Evolutionary conservation across 1,284 basidiomycete species (phyloP), one percentile per base, ranked within the genome.

Genomic region (Sphaerobolus stellatus): DNA sequence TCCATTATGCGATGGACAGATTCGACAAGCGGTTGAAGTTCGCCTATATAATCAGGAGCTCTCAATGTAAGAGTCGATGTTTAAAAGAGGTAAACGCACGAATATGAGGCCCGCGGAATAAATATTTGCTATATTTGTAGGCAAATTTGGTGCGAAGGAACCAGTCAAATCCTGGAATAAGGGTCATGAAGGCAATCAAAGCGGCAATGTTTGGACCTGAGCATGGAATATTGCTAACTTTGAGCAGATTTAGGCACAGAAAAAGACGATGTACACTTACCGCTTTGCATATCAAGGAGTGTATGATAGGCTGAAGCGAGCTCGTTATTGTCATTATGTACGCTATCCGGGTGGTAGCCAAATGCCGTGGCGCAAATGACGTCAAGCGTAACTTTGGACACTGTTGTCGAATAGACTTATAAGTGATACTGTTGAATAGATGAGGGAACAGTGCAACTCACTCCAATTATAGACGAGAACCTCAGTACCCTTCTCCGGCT

Each of bases 331-430:
- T 76, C 75, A 50, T 78, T 68, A 52, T 71, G 71, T n/a, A 80
- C 64, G 3, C 74, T 74, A 56, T 79, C 73, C 8, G 76, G 60
- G 46, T 69, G 64, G 58, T 80, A 80, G 14, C 76, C 76, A 55
- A 80, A 78, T 0, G 77, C 77, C 5, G 77, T 75, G 13, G 71
- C 68, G 62, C 76, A 78, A 31, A 80, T 78, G 52, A 80, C 77
- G 56, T 79, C 77, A 2, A 80, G 69, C 0, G 77, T 78, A 1
- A 75, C 76, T 64, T 79, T 80, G 59, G 73, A 75, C 72, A 78
- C 77, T 80, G 53, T 1, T 79, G 69, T 0, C 48, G 29, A 50
- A 25, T 33, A 14, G 22, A n/a, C 14, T 56, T 18, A 36, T 18
- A 7, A 18, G 16, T n/a, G 7, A n/a, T 27, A 40, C 45, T 20